These are phyloP conservation scores for Macrolepiota albuminosa DNA, from an alignment of 768 basidiomycete species.

Conservation along the genomic window DNA sequence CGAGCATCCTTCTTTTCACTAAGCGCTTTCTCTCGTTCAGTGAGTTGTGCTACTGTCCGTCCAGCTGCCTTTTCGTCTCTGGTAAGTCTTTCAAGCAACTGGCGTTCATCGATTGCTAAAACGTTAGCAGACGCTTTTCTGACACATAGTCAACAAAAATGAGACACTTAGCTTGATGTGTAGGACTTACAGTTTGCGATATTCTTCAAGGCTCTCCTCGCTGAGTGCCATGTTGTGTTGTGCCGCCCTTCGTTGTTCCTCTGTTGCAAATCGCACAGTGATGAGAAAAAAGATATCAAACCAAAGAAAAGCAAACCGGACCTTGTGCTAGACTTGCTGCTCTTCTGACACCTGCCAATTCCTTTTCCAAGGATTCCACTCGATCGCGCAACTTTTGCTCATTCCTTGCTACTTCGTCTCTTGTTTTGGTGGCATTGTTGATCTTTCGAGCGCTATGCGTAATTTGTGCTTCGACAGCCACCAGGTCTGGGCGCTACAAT, in stretches of 20 bases:
- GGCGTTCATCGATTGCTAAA: conserved; percentile 83
- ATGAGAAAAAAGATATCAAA: neutral
- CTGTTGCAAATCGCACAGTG: conserved; percentile 29
- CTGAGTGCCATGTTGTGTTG: conserved; percentile 74
- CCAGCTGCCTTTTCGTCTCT: conserved; percentile 77
- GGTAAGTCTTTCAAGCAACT: conserved; percentile 71
- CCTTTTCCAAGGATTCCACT: conserved; percentile 53
- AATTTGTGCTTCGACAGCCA: conserved; percentile 83
- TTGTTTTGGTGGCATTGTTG: conserved; percentile 59
- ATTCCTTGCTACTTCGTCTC: conserved; percentile 59
- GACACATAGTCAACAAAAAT: neutral
- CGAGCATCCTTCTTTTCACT: conserved; percentile 54
- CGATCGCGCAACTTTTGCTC: conserved; percentile 40
- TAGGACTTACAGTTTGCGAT: conserved; percentile 64
- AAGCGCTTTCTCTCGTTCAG: conserved; percentile 65
- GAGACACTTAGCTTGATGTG: neutral
- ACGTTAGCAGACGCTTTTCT: conserved; percentile 80
- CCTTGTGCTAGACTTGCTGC: conserved; percentile 80
- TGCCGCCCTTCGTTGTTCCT: conserved; percentile 69
- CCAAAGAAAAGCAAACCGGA: conserved; percentile 24
- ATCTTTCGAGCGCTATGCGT: conserved; percentile 78
- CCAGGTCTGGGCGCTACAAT: conserved; percentile 77
- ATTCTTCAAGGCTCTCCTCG: conserved; percentile 84
- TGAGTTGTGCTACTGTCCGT: conserved; percentile 59
- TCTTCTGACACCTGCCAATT: conserved; percentile 59